A percentile compares a stretch with the other conserved stretches of the same genome.
These are phyloP conservation scores for Agaricus blazei DNA, from an alignment of 768 basidiomycete species.

Conservation along the genomic window DNA sequence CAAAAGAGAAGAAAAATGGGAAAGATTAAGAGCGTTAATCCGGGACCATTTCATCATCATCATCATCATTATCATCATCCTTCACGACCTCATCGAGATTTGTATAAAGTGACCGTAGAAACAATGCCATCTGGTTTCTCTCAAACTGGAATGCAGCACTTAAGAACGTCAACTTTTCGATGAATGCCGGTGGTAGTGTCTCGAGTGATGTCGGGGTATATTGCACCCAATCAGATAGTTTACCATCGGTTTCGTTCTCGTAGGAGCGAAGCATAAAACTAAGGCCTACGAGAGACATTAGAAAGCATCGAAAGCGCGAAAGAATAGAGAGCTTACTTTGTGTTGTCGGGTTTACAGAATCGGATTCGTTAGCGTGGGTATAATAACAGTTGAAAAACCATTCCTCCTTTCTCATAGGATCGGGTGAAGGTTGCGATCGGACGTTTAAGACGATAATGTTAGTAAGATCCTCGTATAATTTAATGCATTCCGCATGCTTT, in stretches of 20 bases:
- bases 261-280: conserved; percentile 53
- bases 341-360: conserved; percentile 19
- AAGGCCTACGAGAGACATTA: conserved; percentile 38
- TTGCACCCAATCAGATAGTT: conserved; percentile 44
- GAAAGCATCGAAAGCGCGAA: not conserved
- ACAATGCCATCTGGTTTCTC: conserved; percentile 59
- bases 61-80: conserved; percentile 21
- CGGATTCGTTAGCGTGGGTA: conserved; percentile 39
- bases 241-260: conserved; percentile 30
- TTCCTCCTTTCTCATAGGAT: conserved; percentile 44
- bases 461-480: conserved; percentile 83
- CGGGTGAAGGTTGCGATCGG: conserved; percentile 32
- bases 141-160: conserved; percentile 63
- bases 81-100: conserved; percentile 33
- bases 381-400: conserved; percentile 65
- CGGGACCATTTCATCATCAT: conserved; percentile 21
- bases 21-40: conserved; percentile 1
- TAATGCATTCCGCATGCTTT: conserved; percentile 55
- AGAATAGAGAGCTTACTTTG: conserved; percentile 29
- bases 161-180: conserved; percentile 58
- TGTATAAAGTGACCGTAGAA: conserved; percentile 53
- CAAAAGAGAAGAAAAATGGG: no score
- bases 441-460: conserved; percentile 69
- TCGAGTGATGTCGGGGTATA: conserved; percentile 65
- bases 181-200: conserved; percentile 51